Base-by-base conservation (phyloP, 371 early-diverging fungal species). In the Mucor racemosus region DNA sequence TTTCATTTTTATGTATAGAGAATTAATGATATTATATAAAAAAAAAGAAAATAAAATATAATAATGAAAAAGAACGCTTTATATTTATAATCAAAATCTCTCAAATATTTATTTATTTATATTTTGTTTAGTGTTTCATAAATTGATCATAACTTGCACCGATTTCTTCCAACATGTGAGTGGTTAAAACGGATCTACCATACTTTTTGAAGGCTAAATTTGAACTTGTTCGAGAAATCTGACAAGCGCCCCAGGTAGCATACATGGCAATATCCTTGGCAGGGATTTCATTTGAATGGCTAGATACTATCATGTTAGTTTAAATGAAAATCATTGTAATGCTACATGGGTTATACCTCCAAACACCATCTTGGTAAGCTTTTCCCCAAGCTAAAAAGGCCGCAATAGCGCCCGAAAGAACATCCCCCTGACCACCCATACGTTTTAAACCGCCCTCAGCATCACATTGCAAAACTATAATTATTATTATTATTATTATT, bases 361-460 rank as follows among this genome's bases (percentile, higher is more conserved):
- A 91, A 17, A 80, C 72, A 21, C 80, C 77, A 38, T 81, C 82
- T 53, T 89, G 76, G 67, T 91, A 91, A 6, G 75, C 78, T 36
- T 85, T 82, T 17, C 89, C 90, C 97, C 97, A 98, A 0, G 94
- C 94, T 44, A 97, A 60, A 56, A 97, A 96, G 11, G 97, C 86
- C 5, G 93, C 95, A 33, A 97, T 68, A 10, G 90, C 72, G 3
- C 99, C 99, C 15, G 93, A 82, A 26, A 99, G 81, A n/a, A 99
- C 82, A 77, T 99, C 99, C 14, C 99, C 99, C 76, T 98, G 99
- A 7, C 99, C 99, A 14, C 99, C 99, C 72, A 96, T 95, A n/a
- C 99, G 84, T 65, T 97, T 91, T 36, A 91, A 76, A 4, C 94
- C 91, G 17, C 95, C 94, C 19, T 79, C 72, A 21, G 75, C 82